Evolutionary conservation across 129 eudicot species (phyloP).

Genomic region (Gnaphalium uliginosum): DNA sequence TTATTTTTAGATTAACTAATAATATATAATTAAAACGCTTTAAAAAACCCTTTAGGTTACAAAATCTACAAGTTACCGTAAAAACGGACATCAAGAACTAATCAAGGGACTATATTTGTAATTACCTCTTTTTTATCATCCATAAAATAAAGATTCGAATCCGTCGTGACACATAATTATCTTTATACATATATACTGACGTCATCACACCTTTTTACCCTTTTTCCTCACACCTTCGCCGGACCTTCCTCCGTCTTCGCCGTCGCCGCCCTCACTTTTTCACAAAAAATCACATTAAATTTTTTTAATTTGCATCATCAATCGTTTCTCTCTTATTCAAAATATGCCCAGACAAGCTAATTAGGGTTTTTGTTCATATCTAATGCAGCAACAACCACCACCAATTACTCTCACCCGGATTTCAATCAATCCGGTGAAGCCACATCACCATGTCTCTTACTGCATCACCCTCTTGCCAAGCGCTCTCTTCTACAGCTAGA

Average conservation of each 20-base stretch:
- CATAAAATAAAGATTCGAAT: conserved; percentile 6
- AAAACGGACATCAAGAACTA: no score
- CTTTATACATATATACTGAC: conserved; percentile 11
- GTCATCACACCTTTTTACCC: neutral
- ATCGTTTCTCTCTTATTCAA: neutral
- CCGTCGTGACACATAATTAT: conserved; percentile 5
- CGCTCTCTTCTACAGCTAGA: conserved; percentile 13
- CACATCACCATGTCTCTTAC: conserved; percentile 19
- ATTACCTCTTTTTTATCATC: no score
- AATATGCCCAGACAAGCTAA: conserved; percentile 15
- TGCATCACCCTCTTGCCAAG: conserved; percentile 15
- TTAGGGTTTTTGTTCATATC: conserved; percentile 11
- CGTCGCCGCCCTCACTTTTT: conserved; percentile 1
- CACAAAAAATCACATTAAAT: neutral
- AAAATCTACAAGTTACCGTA: no score
- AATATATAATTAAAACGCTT: no score
- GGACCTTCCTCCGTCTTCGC: conserved; percentile 23
- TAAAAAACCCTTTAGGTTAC: no score
- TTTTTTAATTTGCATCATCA: neutral
- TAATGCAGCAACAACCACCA: conserved; percentile 31
- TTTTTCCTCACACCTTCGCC: conserved; percentile 24
- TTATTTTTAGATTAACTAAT: no score
- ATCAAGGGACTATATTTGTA: no score
- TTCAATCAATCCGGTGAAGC: conserved; percentile 24
- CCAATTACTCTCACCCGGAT: conserved; percentile 24